A percentile compares a stretch with the other conserved stretches of the same genome.
Evolutionary conservation across 2,329 filamentous ascomycete species (phyloP).

Genomic region (Verticillium nubilum): DNA sequence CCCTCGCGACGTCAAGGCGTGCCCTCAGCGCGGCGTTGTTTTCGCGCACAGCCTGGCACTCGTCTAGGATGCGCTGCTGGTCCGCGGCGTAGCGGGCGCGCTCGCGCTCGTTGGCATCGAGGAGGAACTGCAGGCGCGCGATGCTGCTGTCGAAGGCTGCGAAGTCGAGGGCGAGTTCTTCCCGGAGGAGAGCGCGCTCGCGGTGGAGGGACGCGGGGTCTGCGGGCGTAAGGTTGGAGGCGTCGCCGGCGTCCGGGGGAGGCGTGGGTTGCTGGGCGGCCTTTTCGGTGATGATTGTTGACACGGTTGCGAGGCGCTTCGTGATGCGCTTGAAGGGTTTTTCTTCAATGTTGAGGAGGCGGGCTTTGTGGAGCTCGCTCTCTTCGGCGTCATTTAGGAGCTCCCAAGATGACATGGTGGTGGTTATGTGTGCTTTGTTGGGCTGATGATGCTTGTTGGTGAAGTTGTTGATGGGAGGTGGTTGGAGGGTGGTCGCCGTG

Average conservation of each 20-base stretch:
- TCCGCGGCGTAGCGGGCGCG: constrained; percentile 77
- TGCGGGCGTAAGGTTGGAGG: constrained; percentile 13
- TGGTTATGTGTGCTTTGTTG: background rate
- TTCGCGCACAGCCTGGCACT: constrained; percentile 71
- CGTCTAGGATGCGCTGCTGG: constrained; percentile 71
- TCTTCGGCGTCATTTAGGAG: constrained; percentile 71
- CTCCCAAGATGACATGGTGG: constrained; percentile 47
- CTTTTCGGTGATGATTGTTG: constrained; percentile 33
- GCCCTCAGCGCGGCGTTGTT: constrained; percentile 66
- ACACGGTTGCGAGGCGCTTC: constrained; percentile 64
- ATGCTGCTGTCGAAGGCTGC: constrained; percentile 82
- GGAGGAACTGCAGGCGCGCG: constrained; percentile 80
- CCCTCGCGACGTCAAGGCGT: constrained; percentile 73
- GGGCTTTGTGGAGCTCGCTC: constrained; percentile 79
- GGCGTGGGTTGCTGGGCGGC: constrained; percentile 57
- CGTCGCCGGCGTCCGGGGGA: constrained; percentile 48
- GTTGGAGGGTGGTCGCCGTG: background rate
- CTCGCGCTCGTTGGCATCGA: constrained; percentile 76
- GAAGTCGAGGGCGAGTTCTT: constrained; percentile 84
- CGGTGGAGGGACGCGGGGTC: constrained; percentile 37
- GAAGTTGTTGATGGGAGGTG: background rate
- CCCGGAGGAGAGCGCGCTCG: constrained; percentile 64
- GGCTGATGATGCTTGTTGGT: background rate
- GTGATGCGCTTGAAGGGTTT: constrained; percentile 87
- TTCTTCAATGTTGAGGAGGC: constrained; percentile 85